These are phyloP conservation scores for Hanseniaspora hatyaiensis DNA, from an alignment of 805 yeast genomes.

Conservation along the genomic window DNA sequence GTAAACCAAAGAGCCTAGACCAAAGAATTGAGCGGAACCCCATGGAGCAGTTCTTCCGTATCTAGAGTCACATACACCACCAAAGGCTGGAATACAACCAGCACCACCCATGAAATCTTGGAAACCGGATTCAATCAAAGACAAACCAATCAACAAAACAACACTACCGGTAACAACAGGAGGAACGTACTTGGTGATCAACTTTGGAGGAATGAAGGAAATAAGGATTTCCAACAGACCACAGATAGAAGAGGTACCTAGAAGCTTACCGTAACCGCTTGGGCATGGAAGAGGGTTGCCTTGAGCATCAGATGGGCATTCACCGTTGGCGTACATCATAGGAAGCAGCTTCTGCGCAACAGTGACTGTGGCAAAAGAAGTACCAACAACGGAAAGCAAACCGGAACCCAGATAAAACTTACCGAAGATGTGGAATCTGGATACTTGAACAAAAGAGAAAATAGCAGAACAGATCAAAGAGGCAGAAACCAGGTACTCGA, in stretches of 20 bases:
- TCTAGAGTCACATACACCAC: conserved; percentile 45
- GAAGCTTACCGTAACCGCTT: conserved; percentile 76
- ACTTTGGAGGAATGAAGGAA: conserved; percentile 66
- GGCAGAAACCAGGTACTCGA: conserved; percentile 60
- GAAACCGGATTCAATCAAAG: conserved; percentile 60
- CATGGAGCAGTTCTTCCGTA: conserved; percentile 30
- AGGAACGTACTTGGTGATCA: conserved; percentile 66
- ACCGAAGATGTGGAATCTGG: conserved; percentile 61
- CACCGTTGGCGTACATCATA: conserved; percentile 63
- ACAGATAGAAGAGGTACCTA: conserved; percentile 72
- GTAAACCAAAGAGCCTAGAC: conserved; percentile 76
- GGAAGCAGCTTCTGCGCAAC: conserved; percentile 68
- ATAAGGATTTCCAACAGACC: conserved; percentile 60
- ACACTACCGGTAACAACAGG: conserved; percentile 91
- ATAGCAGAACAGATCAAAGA: conserved; percentile 61
- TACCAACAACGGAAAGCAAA: conserved; percentile 77
- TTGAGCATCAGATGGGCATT: conserved; percentile 43
- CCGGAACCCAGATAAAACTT: conserved; percentile 85
- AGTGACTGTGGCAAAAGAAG: conserved; percentile 78
- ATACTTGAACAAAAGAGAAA: conserved; percentile 62
- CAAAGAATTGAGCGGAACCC: conserved; percentile 82
- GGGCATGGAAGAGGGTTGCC: conserved; percentile 72
- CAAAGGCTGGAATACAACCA: conserved; percentile 43
- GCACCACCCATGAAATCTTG: conserved; percentile 83
- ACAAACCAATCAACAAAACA: conserved; percentile 69